A percentile compares a stretch with the other conserved stretches of the same genome.
Evolutionary conservation across 2,329 filamentous ascomycete genomes (phyloP).

Genomic region (Aspergillus quadricinctus): DNA sequence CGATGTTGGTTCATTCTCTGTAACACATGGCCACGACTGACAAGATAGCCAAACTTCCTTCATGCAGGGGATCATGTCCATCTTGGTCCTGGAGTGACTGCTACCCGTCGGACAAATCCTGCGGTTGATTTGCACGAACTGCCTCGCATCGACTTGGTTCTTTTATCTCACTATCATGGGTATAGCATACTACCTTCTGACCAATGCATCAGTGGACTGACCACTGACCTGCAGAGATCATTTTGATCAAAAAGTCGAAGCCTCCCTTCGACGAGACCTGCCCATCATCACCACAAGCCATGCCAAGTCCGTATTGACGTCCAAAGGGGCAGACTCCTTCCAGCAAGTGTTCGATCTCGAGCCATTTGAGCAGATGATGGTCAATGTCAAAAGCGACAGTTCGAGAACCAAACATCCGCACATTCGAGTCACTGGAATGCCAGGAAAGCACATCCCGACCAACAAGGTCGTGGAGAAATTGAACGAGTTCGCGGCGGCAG

Average conservation of each 20-base stretch:
- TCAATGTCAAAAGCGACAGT: conserved; percentile 35
- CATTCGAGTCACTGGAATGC: conserved; percentile 59
- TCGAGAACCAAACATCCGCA: conserved; percentile 30
- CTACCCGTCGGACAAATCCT: conserved; percentile 53
- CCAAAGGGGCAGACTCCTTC: conserved; percentile 48
- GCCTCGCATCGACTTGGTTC: conserved; percentile 55
- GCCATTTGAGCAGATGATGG: conserved; percentile 50
- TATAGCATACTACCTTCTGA: conserved; percentile 9
- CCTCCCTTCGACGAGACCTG: conserved; percentile 49
- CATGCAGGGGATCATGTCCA: conserved; percentile 64
- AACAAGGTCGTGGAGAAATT: conserved; percentile 35
- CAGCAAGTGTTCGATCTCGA: conserved; percentile 53
- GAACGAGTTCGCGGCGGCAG: conserved; percentile 48
- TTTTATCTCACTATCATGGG: conserved; percentile 63
- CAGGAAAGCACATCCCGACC: conserved; percentile 58
- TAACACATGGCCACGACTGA: not conserved
- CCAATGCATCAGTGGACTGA: not conserved
- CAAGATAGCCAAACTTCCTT: conserved; percentile 56
- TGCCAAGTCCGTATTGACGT: conserved; percentile 51
- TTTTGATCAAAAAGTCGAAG: conserved; percentile 53
- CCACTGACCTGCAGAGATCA: conserved; percentile 38
- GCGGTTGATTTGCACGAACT: conserved; percentile 57
- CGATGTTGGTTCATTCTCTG: conserved; percentile 20
- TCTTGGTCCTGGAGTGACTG: conserved; percentile 59
- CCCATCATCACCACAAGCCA: conserved; percentile 62